Conservation (phyloP, 192 early-diverging fungal species). For the Backusella macrospora region DNA sequence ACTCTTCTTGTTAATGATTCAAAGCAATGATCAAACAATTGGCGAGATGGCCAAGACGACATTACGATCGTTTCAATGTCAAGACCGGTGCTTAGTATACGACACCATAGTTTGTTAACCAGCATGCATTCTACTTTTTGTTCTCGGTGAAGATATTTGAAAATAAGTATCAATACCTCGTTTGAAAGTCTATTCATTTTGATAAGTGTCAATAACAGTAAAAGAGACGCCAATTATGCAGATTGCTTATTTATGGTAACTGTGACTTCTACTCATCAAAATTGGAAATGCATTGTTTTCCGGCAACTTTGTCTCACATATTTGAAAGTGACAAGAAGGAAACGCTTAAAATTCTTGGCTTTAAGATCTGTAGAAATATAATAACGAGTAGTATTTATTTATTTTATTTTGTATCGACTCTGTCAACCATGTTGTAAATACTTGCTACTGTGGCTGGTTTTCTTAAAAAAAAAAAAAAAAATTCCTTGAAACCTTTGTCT, state of each 20-base stretch:
- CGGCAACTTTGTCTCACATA: not conserved
- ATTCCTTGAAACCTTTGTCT: too few species aligned
- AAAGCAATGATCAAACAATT: not conserved
- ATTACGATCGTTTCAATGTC: constrained; percentile 6
- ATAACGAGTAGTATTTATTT: too few species aligned
- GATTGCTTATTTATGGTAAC: constrained; percentile 4
- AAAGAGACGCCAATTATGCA: not conserved
- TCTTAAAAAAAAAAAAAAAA: too few species aligned
- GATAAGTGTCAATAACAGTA: constrained; percentile 1
- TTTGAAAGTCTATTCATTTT: not conserved
- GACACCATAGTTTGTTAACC: not conserved
- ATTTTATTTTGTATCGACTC: too few species aligned
- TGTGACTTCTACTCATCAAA: constrained; percentile 6
- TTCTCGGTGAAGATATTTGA: constrained; percentile 7
- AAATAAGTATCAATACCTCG: not conserved
- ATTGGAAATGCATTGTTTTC: not conserved
- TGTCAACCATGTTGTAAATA: too few species aligned
- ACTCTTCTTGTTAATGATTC: not conserved
- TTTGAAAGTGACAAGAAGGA: too few species aligned
- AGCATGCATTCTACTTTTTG: not conserved
- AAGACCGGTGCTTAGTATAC: not conserved
- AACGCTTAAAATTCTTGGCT: too few species aligned
- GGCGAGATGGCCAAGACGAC: constrained; percentile 11
- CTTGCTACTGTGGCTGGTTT: too few species aligned
- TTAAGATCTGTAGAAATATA: too few species aligned